A percentile compares a stretch with the other conserved stretches of the same genome.
Conservation (phyloP, 352 stramenopile genomes). For the Globisporangium abappressorium region DNA sequence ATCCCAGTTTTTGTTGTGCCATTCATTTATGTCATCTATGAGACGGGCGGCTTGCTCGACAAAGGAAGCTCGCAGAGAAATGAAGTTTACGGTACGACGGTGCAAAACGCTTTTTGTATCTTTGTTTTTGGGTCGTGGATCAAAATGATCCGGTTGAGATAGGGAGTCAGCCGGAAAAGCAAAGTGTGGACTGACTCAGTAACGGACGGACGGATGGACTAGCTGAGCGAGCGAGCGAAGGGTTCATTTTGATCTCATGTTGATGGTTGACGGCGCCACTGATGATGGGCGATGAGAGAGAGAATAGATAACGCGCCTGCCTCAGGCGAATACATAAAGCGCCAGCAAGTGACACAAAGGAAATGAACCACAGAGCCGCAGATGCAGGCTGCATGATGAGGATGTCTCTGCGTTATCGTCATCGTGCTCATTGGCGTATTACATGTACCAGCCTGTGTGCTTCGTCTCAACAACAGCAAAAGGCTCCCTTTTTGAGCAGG, state of each 20-base stretch:
- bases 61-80: not conserved
- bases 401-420: not conserved
- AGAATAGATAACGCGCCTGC: slow-evolving; percentile 5
- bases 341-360: no score
- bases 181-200: not conserved
- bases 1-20: not conserved
- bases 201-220: not conserved
- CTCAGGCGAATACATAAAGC: not conserved
- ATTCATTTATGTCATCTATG: not conserved
- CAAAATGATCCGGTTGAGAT: slow-evolving; percentile 1
- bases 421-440: not conserved
- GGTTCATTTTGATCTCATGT: slow-evolving; percentile 7
- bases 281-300: not conserved
- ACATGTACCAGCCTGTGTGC: not conserved
- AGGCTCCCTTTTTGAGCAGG: not conserved
- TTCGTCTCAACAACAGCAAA: slow-evolving; percentile 4
- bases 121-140: not conserved
- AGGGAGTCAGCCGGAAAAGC: not conserved
- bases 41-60: slow-evolving; percentile 3
- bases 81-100: no score
- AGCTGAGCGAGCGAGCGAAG: not conserved
- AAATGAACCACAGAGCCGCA: no score
- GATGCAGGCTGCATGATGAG: no score
- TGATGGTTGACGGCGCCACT: not conserved
- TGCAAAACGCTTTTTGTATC: not conserved